phyloP scores from a whole-genome alignment of 345 rosid species.

The Eucalyptus regnans region DNA sequence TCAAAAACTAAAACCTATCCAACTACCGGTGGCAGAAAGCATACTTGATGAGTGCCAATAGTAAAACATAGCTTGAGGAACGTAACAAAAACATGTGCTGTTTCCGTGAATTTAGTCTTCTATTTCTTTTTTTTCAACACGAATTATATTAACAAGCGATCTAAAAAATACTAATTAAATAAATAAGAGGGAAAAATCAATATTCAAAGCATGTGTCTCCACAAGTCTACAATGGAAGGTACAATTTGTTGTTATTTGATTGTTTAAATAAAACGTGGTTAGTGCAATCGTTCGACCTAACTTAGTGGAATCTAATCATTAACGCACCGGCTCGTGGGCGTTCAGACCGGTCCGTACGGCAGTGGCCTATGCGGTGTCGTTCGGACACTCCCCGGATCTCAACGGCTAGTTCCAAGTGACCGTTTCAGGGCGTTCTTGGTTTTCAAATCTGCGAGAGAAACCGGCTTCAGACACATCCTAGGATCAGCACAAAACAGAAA shows the following conservation, averaged over 20 bases:
- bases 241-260: not conserved
- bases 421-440: constrained; percentile 11
- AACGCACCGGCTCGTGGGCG: not conserved
- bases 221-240: not conserved
- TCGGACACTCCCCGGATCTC: not conserved
- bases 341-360: not conserved
- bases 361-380: not conserved
- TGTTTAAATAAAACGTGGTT: not conserved
- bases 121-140: not conserved
- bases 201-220: not conserved
- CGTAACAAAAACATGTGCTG: not conserved
- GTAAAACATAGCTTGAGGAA: not conserved
- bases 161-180: not conserved
- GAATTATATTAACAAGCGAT: not conserved
- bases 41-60: not conserved
- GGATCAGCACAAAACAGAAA: not conserved
- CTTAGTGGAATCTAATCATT: not conserved
- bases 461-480: not conserved
- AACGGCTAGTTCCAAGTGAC: constrained; percentile 51
- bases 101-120: not conserved
- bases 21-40: not conserved
- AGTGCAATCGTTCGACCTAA: not conserved
- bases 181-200: not conserved
- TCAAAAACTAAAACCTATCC: not conserved
- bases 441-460: not conserved